These are phyloP conservation scores for Colletotrichum salicis DNA, from an alignment of 2,329 filamentous ascomycete species.

Conservation along the genomic window DNA sequence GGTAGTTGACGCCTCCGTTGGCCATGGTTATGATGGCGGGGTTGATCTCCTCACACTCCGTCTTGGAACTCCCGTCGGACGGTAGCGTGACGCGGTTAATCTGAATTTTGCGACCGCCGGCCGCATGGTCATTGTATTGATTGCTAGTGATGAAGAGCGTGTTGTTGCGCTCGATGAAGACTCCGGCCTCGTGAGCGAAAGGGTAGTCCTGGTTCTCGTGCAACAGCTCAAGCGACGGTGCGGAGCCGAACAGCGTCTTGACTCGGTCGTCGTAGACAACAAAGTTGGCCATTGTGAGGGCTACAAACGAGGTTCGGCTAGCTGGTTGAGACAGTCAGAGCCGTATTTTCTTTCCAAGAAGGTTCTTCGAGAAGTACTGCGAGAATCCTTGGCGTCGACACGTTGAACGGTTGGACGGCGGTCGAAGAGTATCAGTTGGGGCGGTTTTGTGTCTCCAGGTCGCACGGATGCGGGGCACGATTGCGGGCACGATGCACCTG, in stretches of 20 bases:
- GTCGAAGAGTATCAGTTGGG: neutral
- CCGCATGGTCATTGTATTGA: constrained; percentile 38
- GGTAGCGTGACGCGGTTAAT: constrained; percentile 43
- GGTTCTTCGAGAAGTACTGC: constrained; percentile 3
- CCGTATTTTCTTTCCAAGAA: neutral
- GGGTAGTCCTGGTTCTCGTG: constrained; percentile 51
- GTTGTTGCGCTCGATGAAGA: constrained; percentile 44
- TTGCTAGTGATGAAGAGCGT: constrained; percentile 49
- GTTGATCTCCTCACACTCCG: constrained; percentile 47
- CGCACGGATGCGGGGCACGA: constrained; percentile 19
- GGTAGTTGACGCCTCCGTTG: constrained; percentile 61
- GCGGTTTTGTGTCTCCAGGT: neutral
- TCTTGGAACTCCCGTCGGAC: constrained; percentile 12
- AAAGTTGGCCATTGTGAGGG: constrained; percentile 22
- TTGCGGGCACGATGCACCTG: constrained; percentile 12
- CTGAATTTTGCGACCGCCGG: constrained; percentile 40
- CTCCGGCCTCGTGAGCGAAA: constrained; percentile 61
- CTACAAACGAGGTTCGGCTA: neutral
- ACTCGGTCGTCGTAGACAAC: constrained; percentile 23
- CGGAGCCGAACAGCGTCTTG: constrained; percentile 45
- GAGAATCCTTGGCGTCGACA: neutral
- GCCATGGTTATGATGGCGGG: constrained; percentile 52
- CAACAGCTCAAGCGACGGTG: constrained; percentile 49
- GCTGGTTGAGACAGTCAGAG: neutral
- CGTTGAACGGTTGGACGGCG: neutral